A percentile compares a stretch with the other conserved stretches of the same genome.
Evolutionary conservation across 768 basidiomycete species (phyloP).

Genomic region (Kwoniella dejecticola): DNA sequence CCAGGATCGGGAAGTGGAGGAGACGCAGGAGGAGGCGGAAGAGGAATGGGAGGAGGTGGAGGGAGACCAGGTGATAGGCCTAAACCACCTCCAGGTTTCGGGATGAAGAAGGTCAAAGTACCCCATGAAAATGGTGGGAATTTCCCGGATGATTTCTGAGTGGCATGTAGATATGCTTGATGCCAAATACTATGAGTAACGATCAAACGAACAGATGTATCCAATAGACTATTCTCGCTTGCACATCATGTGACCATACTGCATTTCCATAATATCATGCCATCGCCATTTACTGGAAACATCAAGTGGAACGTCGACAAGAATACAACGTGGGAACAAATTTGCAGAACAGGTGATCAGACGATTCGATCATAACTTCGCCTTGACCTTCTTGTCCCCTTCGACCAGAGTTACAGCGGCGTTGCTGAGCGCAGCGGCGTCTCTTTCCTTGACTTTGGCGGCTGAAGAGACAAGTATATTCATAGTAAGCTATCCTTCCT

Average conservation of each 20-base stretch:
- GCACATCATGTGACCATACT: not conserved
- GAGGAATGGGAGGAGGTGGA: slow-evolving; percentile 48
- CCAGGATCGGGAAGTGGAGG: slow-evolving; percentile 4
- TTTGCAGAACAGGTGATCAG: too few species aligned
- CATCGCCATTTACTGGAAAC: too few species aligned
- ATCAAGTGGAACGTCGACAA: too few species aligned
- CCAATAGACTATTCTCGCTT: too few species aligned
- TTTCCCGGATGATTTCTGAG: not conserved
- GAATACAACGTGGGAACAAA: too few species aligned
- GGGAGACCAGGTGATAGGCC: slow-evolving; percentile 35
- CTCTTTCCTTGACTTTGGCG: slow-evolving; percentile 85
- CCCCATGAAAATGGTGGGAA: not conserved
- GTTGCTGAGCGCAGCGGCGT: slow-evolving; percentile 68
- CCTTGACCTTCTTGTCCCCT: slow-evolving; percentile 53
- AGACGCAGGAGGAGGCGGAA: slow-evolving; percentile 28
- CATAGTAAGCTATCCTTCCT: slow-evolving; percentile 14
- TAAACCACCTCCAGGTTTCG: slow-evolving; percentile 21
- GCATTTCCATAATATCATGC: not conserved
- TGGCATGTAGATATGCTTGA: not conserved
- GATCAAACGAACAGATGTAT: too few species aligned
- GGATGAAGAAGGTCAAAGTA: slow-evolving; percentile 13
- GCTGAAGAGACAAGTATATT: slow-evolving; percentile 58
- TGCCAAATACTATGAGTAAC: too few species aligned
- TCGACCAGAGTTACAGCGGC: slow-evolving; percentile 75
- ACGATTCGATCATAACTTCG: slow-evolving; percentile 61